These are phyloP conservation scores for Sarocladium brachiariae DNA, from an alignment of 2,329 filamentous ascomycete species.

Conservation along the genomic window DNA sequence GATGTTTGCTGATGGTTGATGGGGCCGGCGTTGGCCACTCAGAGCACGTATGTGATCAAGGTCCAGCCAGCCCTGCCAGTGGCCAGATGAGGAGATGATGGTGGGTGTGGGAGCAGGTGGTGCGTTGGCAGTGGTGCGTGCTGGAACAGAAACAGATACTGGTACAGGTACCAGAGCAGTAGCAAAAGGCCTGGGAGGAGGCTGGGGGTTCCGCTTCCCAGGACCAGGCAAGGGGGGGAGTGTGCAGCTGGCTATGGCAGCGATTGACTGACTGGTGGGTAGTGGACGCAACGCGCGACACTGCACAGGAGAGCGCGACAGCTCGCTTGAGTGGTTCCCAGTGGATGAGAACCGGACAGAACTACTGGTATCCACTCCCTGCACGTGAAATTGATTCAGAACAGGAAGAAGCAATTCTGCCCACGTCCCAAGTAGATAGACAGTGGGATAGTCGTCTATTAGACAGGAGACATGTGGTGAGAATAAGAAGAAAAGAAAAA, in stretches of 20 bases:
- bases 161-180: too few species aligned
- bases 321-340: too few species aligned
- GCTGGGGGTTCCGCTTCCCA: conserved; percentile 7
- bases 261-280: neutral
- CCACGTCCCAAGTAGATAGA: neutral
- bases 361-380: conserved; percentile 2
- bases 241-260: conserved; percentile 1
- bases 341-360: neutral
- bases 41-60: neutral
- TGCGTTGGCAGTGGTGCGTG: conserved; percentile 1
- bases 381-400: conserved; percentile 6
- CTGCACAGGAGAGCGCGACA: neutral
- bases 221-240: conserved; percentile 1
- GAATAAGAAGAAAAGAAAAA: neutral
- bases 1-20: conserved; percentile 1
- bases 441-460: too few species aligned
- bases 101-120: neutral
- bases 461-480: neutral
- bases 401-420: conserved; percentile 2
- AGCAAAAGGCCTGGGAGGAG: neutral
- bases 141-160: neutral
- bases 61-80: conserved; percentile 5
- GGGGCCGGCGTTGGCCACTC: conserved; percentile 1
- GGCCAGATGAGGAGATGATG: neutral
- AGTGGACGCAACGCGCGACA: conserved; percentile 1